Base-by-base conservation (phyloP, 352 stramenopile species). In the Phytophthora ohioensis region DNA sequence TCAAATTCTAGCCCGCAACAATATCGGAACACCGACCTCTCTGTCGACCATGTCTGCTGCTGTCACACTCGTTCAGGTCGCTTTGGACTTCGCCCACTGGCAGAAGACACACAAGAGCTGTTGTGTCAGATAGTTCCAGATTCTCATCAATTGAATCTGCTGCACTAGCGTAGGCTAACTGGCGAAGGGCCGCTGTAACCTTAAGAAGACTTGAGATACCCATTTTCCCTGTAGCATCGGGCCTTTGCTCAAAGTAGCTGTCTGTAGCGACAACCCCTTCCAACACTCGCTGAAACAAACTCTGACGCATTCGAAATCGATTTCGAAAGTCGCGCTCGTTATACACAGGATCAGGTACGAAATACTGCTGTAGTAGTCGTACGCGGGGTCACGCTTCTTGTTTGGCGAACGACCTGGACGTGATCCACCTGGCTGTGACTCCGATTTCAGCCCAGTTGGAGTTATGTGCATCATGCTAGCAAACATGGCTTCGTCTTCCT, bases 181-280 rank as follows among this genome's bases (percentile, higher is more conserved):
- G 15, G 6, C 42, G 42, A 10, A 63, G 11, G 9, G 32, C 42
- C 13, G 56, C 30, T 2, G 32, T 63, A 5, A 63, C 32, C n/a
- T 54, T 63, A 8, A 63, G 31, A 10, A 63, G 7, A 13, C 42
- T 35, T 45, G 31, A 45, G 12, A 63, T 63, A 5, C 56, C 56
- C 15, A 46, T 3, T 4, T 46, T 10, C 1, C 32, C 13, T 3
- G n/a, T 61, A 13, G 8, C 11, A 39, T 61, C 39, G 3, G 27
- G 39, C 21, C 30, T 11, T 41, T 52, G 39, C 11, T 43, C 41
- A 17, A 61, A 61, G 38, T 52, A 61, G 0, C 1, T 7, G 38
- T 61, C 54, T 0, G 39, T 43, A 11, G n/a, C 30, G 4, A 53
- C 21, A 30, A 61, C 41, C 10, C 9, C 39, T 17, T 45, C 7